A percentile compares a stretch with the other conserved stretches of the same genome.
Conservation (phyloP, 345 rosid genomes). For the Raphanus sativus region DNA sequence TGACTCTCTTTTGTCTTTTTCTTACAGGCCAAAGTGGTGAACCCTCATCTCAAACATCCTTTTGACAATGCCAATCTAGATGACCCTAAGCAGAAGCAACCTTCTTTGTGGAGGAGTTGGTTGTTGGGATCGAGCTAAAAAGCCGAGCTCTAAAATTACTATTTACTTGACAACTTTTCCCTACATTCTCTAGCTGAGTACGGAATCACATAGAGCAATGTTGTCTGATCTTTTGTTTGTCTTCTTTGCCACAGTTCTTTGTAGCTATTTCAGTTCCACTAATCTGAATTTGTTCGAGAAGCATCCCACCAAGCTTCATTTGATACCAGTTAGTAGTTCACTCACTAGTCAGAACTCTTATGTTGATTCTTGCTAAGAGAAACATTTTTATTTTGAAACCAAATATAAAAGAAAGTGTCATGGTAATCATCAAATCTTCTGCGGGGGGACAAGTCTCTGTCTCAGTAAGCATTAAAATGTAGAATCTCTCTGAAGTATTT, state of each 20-base stretch:
- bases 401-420: conserved; percentile 20
- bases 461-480: conserved; percentile 32
- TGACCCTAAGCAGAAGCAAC: conserved; percentile 40
- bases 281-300: conserved; percentile 7
- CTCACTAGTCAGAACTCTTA: too few relatives aligned
- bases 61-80: conserved; percentile 47
- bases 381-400: conserved; percentile 17
- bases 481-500: neutral
- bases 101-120: conserved; percentile 47
- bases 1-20: neutral
- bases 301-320: too few relatives aligned
- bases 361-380: too few relatives aligned
- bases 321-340: too few relatives aligned
- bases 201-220: conserved; percentile 10
- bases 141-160: conserved; percentile 30
- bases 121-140: conserved; percentile 43
- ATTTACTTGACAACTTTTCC: neutral
- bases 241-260: neutral
- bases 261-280: neutral
- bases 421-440: conserved; percentile 30
- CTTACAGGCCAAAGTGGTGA: conserved; percentile 62
- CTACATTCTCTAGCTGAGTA: conserved; percentile 2
- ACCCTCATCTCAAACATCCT: conserved; percentile 76
- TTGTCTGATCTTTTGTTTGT: neutral
- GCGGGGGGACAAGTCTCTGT: conserved; percentile 19